A percentile compares a stretch with the other conserved stretches of the same genome.
phyloP scores from a whole-genome alignment of 495 filamentous ascomycete species.

The Parmelia sp. region DNA sequence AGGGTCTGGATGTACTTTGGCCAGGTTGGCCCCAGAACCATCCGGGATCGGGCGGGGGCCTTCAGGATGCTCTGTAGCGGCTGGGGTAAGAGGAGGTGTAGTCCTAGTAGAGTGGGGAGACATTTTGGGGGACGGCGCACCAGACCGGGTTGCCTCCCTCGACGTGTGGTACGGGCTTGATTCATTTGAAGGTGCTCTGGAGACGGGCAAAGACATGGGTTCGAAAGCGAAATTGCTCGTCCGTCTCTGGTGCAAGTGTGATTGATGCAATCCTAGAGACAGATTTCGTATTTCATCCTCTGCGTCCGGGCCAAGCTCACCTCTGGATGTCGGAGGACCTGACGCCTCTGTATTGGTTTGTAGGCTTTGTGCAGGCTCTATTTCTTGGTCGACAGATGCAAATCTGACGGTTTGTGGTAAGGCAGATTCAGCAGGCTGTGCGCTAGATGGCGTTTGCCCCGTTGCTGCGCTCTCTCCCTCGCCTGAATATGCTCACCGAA shows the following conservation, averaged over 20 bases:
- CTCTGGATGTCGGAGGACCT: constrained; percentile 28
- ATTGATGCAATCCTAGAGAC: constrained; percentile 62
- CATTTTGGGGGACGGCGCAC: constrained; percentile 29
- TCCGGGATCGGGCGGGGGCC: constrained; percentile 6
- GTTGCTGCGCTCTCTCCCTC: constrained; percentile 24
- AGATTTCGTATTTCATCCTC: constrained; percentile 64
- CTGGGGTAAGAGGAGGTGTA: constrained; percentile 85
- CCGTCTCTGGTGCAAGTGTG: constrained; percentile 71
- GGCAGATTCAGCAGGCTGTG: constrained; percentile 19
- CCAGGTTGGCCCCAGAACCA: constrained; percentile 20
- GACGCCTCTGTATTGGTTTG: constrained; percentile 34
- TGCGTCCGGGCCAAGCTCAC: constrained; percentile 43
- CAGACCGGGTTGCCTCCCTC: constrained; percentile 23
- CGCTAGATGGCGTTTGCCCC: constrained; percentile 11
- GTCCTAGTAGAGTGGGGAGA: constrained; percentile 55
- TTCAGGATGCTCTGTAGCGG: constrained; percentile 59
- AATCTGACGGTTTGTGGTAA: constrained; percentile 63
- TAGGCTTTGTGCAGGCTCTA: constrained; percentile 49
- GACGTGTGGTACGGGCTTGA: constrained; percentile 29
- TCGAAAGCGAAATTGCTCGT: constrained; percentile 82
- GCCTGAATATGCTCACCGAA: constrained; percentile 18
- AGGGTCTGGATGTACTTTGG: constrained; percentile 35
- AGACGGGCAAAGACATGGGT: constrained; percentile 77
- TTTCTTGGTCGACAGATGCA: constrained; percentile 71
- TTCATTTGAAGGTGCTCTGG: constrained; percentile 56